These are phyloP conservation scores for Calonectria fujianensis DNA, from an alignment of 2,329 filamentous ascomycete species.

Conservation along the genomic window DNA sequence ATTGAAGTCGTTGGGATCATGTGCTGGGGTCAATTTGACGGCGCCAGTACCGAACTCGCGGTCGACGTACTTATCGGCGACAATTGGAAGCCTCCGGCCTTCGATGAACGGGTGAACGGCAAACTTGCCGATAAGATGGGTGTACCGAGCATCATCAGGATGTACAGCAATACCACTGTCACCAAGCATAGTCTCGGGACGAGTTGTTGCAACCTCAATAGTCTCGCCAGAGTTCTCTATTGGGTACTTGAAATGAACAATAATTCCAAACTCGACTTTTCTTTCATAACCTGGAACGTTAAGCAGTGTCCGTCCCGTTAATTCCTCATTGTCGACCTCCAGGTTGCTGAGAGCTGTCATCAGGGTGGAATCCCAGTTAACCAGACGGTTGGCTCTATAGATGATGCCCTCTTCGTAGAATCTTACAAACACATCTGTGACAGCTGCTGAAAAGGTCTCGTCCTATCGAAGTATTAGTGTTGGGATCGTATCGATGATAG, in stretches of 20 bases:
- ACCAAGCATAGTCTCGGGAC: conserved; percentile 95
- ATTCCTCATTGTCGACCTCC: conserved; percentile 93
- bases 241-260: conserved; percentile 92
- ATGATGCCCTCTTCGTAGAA: conserved; percentile 95
- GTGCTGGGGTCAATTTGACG: conserved; percentile 96
- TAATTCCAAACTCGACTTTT: conserved; percentile 96
- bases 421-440: conserved; percentile 90
- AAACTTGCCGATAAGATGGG: conserved; percentile 89
- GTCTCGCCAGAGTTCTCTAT: conserved; percentile 88
- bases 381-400: conserved; percentile 92
- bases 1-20: conserved; percentile 96
- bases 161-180: conserved; percentile 96
- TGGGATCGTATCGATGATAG: conserved; percentile 39
- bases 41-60: conserved; percentile 96
- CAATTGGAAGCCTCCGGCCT: conserved; percentile 84
- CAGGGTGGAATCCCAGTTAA: conserved; percentile 95
- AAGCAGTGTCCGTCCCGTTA: conserved; percentile 88
- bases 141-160: conserved; percentile 89
- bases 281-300: conserved; percentile 96
- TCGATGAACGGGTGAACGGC: conserved; percentile 92
- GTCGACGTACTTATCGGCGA: conserved; percentile 93
- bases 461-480: conserved; percentile 88
- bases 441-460: conserved; percentile 86
- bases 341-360: conserved; percentile 94
- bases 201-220: conserved; percentile 94